These are phyloP conservation scores for Schoenoplectus tabernaemontani DNA, from an alignment of 202 grass and related monocot species.

Conservation along the genomic window DNA sequence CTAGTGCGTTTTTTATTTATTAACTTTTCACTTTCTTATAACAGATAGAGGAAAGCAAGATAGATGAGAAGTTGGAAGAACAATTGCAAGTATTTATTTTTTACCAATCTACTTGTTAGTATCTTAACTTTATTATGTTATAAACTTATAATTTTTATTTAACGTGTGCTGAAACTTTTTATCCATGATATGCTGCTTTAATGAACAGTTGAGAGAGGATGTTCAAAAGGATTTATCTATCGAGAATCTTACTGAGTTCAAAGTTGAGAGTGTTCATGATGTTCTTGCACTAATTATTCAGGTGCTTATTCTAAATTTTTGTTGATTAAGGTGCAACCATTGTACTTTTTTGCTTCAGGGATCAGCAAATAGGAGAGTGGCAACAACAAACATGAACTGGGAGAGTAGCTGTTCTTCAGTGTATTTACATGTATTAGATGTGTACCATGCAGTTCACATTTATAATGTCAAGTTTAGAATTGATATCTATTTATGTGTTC, in stretches of 20 bases:
- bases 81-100: constrained; percentile 91
- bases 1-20: neutral
- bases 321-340: neutral
- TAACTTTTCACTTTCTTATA: neutral
- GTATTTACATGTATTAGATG: constrained; percentile 73
- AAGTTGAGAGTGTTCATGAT: constrained; percentile 77
- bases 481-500: neutral
- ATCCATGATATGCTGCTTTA: constrained; percentile 17
- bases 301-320: constrained; percentile 30
- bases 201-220: constrained; percentile 77
- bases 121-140: constrained; percentile 10
- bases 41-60: constrained; percentile 93
- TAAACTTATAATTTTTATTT: constrained; percentile 23
- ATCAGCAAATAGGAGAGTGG: constrained; percentile 83
- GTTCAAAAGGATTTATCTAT: constrained; percentile 68
- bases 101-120: constrained; percentile 79
- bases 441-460: neutral
- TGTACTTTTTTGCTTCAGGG: constrained; percentile 36
- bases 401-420: constrained; percentile 88
- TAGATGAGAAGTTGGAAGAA: constrained; percentile 90
- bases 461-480: neutral
- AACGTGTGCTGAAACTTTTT: neutral
- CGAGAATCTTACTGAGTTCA: constrained; percentile 83
- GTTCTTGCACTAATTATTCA: constrained; percentile 78
- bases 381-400: constrained; percentile 86